Percentiles rank a stretch among this genome's conserved stretches.
Conservation (phyloP, 2,329 filamentous ascomycete species). For the Aureobasidium pullulans region DNA sequence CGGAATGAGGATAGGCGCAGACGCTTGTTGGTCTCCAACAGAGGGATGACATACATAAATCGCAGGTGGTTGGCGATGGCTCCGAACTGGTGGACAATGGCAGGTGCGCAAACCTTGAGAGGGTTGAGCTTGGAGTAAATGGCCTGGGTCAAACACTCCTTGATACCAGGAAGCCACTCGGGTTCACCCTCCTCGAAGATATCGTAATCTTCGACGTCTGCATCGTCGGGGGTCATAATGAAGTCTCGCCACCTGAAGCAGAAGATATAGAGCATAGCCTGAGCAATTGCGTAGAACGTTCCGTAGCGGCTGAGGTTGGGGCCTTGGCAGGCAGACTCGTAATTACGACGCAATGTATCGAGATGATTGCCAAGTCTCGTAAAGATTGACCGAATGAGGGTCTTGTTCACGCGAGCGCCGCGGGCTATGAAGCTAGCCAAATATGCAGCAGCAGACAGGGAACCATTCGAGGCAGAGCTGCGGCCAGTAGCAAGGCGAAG, state of each 20-base stretch:
- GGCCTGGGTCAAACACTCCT: constrained; percentile 65
- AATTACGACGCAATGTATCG: constrained; percentile 62
- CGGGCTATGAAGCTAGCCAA: constrained; percentile 90
- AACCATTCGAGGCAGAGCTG: constrained; percentile 72
- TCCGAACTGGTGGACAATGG: constrained; percentile 87
- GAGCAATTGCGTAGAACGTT: constrained; percentile 80
- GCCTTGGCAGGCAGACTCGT: constrained; percentile 68
- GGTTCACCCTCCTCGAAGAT: constrained; percentile 62
- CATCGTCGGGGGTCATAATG: constrained; percentile 48
- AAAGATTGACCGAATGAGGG: constrained; percentile 76
- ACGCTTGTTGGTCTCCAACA: constrained; percentile 88
- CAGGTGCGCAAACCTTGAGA: constrained; percentile 85
- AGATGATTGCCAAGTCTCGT: constrained; percentile 70
- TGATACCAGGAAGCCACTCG: constrained; percentile 67
- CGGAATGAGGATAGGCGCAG: constrained; percentile 58
- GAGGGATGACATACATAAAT: constrained; percentile 81
- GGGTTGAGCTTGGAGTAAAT: constrained; percentile 89
- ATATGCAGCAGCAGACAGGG: constrained; percentile 82
- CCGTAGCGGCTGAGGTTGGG: constrained; percentile 80
- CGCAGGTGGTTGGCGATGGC: constrained; percentile 76
- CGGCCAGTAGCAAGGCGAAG: constrained; percentile 70
- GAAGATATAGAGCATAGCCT: constrained; percentile 88
- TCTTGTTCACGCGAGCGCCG: constrained; percentile 69
- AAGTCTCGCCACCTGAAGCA: constrained; percentile 97
- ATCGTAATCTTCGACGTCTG: constrained; percentile 37